Conservation (phyloP, 1,284 basidiomycete species). For the Malassezia slooffiae region DNA sequence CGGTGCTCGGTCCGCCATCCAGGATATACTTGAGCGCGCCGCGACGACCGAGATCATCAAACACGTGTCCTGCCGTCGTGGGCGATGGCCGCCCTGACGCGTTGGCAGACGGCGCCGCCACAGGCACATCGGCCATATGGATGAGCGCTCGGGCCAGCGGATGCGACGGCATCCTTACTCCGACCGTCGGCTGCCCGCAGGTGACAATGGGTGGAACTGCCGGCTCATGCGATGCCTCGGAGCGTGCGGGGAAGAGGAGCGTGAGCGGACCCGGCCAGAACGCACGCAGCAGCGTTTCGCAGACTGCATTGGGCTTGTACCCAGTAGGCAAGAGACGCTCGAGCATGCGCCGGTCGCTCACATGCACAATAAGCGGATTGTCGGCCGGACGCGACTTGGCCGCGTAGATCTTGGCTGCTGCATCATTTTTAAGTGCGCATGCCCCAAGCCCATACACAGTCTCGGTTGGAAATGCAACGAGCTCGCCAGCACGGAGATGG, state of each 20-base stretch:
- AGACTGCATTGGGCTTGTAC: slow-evolving; percentile 18
- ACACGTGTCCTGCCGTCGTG: slow-evolving; percentile 78
- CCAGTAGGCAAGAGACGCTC: slow-evolving; percentile 50
- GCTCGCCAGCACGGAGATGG: slow-evolving; percentile 29
- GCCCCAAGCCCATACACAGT: slow-evolving; percentile 96
- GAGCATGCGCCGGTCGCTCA: slow-evolving; percentile 74
- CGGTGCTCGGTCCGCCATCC: slow-evolving; percentile 79
- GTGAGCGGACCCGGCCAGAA: slow-evolving; percentile 97
- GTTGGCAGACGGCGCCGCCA: slow-evolving; percentile 93
- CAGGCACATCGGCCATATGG: slow-evolving; percentile 59
- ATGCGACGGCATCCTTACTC: slow-evolving; percentile 86
- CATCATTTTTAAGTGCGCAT: slow-evolving; percentile 55
- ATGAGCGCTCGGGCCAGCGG: slow-evolving; percentile 84
- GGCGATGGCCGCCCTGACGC: slow-evolving; percentile 87
- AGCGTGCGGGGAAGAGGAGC: slow-evolving; percentile 63
- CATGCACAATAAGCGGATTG: slow-evolving; percentile 95
- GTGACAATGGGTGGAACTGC: slow-evolving; percentile 49
- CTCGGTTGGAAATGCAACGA: slow-evolving; percentile 88
- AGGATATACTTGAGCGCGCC: slow-evolving; percentile 60
- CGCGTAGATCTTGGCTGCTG: slow-evolving; percentile 67
- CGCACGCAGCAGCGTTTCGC: slow-evolving; percentile 52
- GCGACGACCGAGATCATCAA: slow-evolving; percentile 57
- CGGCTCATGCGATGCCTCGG: slow-evolving; percentile 6
- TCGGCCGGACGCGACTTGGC: slow-evolving; percentile 88
- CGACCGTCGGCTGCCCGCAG: slow-evolving; percentile 70